A percentile compares a stretch with the other conserved stretches of the same genome.
phyloP scores from a whole-genome alignment of 495 filamentous ascomycete species.

The Aspergillus nanangensis region DNA sequence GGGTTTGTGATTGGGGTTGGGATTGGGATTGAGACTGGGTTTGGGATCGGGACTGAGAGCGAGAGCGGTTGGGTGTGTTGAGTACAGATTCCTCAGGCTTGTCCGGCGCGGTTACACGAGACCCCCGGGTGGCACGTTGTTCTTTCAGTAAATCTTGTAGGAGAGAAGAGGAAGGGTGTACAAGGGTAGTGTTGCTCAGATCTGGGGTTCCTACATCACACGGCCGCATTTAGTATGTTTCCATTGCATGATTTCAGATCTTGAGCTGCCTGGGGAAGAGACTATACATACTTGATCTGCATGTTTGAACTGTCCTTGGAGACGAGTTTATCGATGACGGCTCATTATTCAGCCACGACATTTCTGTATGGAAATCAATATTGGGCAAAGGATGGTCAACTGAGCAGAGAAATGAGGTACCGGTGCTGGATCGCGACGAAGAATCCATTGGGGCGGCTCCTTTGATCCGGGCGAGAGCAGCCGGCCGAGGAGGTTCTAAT shows the following conservation, averaged over 20 bases:
- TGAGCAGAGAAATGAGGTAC: slow-evolving; percentile 8
- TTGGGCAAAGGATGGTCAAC: background rate
- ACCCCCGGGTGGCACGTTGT: slow-evolving; percentile 37
- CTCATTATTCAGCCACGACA: slow-evolving; percentile 35
- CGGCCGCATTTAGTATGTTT: slow-evolving; percentile 9
- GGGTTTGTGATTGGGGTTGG: slow-evolving; percentile 17
- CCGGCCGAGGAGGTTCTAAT: slow-evolving; percentile 27
- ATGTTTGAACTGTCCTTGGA: slow-evolving; percentile 2
- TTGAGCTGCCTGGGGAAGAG: background rate
- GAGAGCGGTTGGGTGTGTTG: slow-evolving; percentile 28
- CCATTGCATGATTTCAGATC: background rate
- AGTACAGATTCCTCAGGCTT: slow-evolving; percentile 18
- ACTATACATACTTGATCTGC: slow-evolving; percentile 5
- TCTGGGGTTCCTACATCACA: slow-evolving; percentile 24
- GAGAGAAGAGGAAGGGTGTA: slow-evolving; percentile 42
- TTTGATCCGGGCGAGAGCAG: slow-evolving; percentile 34
- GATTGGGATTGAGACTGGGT: slow-evolving; percentile 19
- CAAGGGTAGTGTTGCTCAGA: slow-evolving; percentile 22
- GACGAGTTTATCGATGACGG: slow-evolving; percentile 23
- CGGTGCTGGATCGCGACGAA: slow-evolving; percentile 21
- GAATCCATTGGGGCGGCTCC: slow-evolving; percentile 34
- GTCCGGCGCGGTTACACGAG: slow-evolving; percentile 23
- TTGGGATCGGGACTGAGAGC: slow-evolving; percentile 12
- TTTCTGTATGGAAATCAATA: slow-evolving; percentile 18
- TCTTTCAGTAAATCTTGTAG: slow-evolving; percentile 47